Evolutionary conservation across 257 asterid genomes (phyloP).

Genomic region (Lycium barbarum): DNA sequence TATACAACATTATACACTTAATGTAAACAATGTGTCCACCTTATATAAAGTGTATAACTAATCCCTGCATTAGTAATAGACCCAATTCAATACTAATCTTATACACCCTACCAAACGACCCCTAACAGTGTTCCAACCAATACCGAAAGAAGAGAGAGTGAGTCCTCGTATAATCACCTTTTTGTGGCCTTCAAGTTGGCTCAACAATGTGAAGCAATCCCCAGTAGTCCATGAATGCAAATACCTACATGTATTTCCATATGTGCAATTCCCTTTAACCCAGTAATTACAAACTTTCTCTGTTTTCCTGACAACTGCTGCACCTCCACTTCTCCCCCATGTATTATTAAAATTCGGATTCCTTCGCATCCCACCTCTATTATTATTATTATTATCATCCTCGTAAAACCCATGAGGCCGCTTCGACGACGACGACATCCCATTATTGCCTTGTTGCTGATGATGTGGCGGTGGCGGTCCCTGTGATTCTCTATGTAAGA

Average conservation of each 20-base stretch:
- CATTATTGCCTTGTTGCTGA: slow-evolving; percentile 38
- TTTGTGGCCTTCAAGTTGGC: slow-evolving; percentile 89
- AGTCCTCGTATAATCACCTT: slow-evolving; percentile 48
- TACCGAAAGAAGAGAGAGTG: no score
- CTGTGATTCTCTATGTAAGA: slow-evolving; percentile 72
- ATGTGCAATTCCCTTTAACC: slow-evolving; percentile 78
- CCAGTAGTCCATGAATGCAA: slow-evolving; percentile 93
- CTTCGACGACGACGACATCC: slow-evolving; percentile 48
- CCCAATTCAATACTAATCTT: no score
- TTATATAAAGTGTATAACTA: no score
- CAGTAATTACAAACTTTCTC: slow-evolving; percentile 78
- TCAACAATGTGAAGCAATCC: slow-evolving; percentile 70
- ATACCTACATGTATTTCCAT: slow-evolving; percentile 71
- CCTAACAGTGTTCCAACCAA: no score
- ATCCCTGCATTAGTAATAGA: no score
- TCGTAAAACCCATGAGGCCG: slow-evolving; percentile 73
- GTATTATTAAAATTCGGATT: slow-evolving; percentile 66
- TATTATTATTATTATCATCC: slow-evolving; percentile 57
- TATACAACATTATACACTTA: no score
- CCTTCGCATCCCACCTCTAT: slow-evolving; percentile 55
- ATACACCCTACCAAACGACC: no score
- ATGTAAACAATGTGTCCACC: no score
- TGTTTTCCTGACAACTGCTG: slow-evolving; percentile 50
- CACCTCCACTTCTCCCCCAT: slow-evolving; percentile 63
- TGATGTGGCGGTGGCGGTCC: slow-evolving; percentile 33